Percentiles rank a stretch among this genome's conserved stretches.
Evolutionary conservation across 306 rosid genomes (phyloP).

Genomic region (Purshia tridentata): DNA sequence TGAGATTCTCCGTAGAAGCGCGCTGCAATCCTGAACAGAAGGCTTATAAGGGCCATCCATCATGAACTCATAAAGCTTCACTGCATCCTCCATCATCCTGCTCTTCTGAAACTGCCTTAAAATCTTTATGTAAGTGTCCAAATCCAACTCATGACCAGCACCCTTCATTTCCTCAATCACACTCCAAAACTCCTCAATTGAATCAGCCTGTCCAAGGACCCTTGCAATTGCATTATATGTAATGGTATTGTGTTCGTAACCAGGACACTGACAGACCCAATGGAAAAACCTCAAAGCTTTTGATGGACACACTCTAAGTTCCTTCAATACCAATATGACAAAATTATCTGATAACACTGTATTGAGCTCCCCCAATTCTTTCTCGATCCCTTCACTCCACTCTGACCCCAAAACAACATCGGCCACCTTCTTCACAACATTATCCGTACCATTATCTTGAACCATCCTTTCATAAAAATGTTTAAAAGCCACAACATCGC

Average conservation of each 20-base stretch:
- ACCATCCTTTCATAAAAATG: conserved; percentile 54
- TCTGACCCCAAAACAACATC: conserved; percentile 50
- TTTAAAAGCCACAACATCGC: conserved; percentile 46
- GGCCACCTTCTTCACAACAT: conserved; percentile 52
- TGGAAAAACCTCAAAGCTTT: conserved; percentile 60
- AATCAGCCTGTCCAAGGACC: conserved; percentile 56
- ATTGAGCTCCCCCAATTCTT: conserved; percentile 42
- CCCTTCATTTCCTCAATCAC: conserved; percentile 64
- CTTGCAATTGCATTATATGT: conserved; percentile 71
- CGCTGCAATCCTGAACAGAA: conserved; percentile 47
- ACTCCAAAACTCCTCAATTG: conserved; percentile 68
- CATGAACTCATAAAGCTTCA: conserved; percentile 86
- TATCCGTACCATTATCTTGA: conserved; percentile 51
- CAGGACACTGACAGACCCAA: conserved; percentile 56
- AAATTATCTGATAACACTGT: conserved; percentile 53
- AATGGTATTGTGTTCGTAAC: conserved; percentile 49
- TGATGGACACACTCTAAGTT: conserved; percentile 44
- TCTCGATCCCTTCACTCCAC: conserved; percentile 55
- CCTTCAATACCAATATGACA: conserved; percentile 62
- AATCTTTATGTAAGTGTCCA: conserved; percentile 75
- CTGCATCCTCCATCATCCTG: conserved; percentile 74
- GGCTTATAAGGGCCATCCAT: conserved; percentile 86
- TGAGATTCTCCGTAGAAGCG: conserved; percentile 54
- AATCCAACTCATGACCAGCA: conserved; percentile 58
- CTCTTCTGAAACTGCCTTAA: conserved; percentile 61